phyloP scores from a whole-genome alignment of 1,139 yeast species.

The Komagataea norvegica region DNA sequence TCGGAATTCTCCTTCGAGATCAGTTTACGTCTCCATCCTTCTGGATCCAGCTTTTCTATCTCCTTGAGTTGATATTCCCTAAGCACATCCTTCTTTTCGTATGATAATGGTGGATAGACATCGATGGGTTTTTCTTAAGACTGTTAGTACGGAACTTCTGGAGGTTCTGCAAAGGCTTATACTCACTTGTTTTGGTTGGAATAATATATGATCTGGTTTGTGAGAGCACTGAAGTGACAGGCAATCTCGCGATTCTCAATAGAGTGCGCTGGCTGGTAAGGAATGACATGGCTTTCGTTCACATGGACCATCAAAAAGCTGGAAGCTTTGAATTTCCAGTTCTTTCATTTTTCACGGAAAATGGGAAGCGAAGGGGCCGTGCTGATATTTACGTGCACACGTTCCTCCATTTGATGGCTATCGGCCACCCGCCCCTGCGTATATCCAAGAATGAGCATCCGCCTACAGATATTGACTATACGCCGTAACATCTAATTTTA shows the following conservation, averaged over 20 bases:
- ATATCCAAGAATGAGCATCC: too few relatives aligned
- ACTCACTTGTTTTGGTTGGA: conserved; percentile 21
- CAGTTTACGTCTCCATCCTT: conserved; percentile 66
- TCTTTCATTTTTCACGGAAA: conserved; percentile 1
- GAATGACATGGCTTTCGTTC: conserved; percentile 7
- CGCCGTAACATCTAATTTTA: not conserved
- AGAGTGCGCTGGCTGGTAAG: conserved; percentile 7
- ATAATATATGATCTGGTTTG: conserved; percentile 21
- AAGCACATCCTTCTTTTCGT: conserved; percentile 23
- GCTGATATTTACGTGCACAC: too few relatives aligned
- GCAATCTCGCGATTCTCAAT: conserved; percentile 1
- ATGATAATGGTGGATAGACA: conserved; percentile 31
- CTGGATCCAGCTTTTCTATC: conserved; percentile 57
- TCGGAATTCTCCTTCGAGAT: conserved; percentile 46
- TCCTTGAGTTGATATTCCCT: conserved; percentile 19
- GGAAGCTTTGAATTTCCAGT: too few relatives aligned
- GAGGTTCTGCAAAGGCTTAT: not conserved
- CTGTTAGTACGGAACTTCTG: conserved; percentile 15
- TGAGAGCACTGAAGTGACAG: conserved; percentile 7
- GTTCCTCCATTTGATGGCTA: too few relatives aligned
- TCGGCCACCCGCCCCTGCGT: too few relatives aligned
- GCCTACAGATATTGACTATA: not conserved
- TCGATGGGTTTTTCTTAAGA: conserved; percentile 28
- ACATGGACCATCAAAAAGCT: not conserved
- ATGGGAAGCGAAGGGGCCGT: too few relatives aligned